These are phyloP conservation scores for Lactarius hatsudake DNA, from an alignment of 768 basidiomycete species.

Conservation along the genomic window DNA sequence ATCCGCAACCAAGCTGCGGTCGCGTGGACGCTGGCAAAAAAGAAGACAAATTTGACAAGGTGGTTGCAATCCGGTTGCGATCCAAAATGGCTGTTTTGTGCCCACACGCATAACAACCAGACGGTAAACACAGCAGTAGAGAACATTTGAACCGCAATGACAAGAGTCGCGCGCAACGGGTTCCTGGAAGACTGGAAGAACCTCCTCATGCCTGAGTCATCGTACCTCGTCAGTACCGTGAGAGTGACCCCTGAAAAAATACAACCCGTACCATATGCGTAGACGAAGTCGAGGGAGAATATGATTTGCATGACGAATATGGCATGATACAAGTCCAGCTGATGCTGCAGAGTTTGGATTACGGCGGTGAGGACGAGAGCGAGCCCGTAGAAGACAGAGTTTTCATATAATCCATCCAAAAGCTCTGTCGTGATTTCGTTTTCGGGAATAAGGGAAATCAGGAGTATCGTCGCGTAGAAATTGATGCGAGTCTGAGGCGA, in stretches of 20 bases:
- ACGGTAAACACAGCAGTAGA: not conserved
- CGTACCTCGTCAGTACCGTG: not conserved
- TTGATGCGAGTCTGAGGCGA: conserved; percentile 12
- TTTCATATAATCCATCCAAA: conserved; percentile 11
- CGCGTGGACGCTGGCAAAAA: not conserved
- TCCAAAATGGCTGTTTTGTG: conserved; percentile 6
- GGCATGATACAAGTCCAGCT: conserved; percentile 21
- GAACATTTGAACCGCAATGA: not conserved
- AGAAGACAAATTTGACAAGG: conserved; percentile 11
- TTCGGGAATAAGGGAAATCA: not conserved
- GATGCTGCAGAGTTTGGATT: conserved; percentile 4
- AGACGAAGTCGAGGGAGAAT: conserved; percentile 10
- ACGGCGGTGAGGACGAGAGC: conserved; percentile 12
- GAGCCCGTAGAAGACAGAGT: conserved; percentile 10
- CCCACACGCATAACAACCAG: conserved; percentile 16
- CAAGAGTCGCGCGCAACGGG: conserved; percentile 2
- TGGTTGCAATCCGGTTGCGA: conserved; percentile 14
- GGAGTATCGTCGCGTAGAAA: conserved; percentile 17
- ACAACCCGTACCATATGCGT: conserved; percentile 2
- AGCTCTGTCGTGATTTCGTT: not conserved
- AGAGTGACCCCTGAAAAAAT: not conserved
- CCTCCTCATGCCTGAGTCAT: conserved; percentile 1
- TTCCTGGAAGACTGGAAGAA: not conserved
- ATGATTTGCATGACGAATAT: conserved; percentile 18
- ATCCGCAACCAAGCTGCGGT: conserved; percentile 11